Evolutionary conservation across 2,329 filamentous ascomycete species (phyloP).

Genomic region (Calonectria pseudoreteaudii): DNA sequence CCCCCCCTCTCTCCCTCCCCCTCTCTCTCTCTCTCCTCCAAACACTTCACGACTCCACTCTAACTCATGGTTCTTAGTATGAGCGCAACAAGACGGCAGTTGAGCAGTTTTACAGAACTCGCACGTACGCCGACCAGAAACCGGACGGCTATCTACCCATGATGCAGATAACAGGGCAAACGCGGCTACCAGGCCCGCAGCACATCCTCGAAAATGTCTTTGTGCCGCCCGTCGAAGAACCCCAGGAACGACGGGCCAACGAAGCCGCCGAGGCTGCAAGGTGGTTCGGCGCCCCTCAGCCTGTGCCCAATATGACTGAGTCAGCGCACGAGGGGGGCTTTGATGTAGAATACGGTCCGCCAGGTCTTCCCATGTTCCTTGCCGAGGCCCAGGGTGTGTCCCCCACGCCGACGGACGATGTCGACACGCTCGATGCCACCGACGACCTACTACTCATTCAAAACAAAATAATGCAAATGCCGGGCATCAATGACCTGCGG

Average conservation of each 20-base stretch:
- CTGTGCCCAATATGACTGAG: slow-evolving; percentile 5
- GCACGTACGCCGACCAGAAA: slow-evolving; percentile 41
- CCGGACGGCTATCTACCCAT: slow-evolving; percentile 20
- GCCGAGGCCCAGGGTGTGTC: slow-evolving; percentile 40
- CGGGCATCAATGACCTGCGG: slow-evolving; percentile 32
- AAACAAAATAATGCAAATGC: slow-evolving; percentile 29
- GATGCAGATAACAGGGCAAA: slow-evolving; percentile 26
- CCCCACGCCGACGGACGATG: slow-evolving; percentile 28
- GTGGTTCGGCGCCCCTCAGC: slow-evolving; percentile 28
- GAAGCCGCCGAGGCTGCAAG: slow-evolving; percentile 38
- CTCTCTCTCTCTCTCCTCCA: no score
- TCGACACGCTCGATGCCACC: slow-evolving; percentile 37
- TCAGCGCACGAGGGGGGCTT: slow-evolving; percentile 24
- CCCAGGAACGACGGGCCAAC: slow-evolving; percentile 26
- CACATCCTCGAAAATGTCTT: slow-evolving; percentile 43
- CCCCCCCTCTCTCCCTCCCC: background rate
- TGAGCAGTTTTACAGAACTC: slow-evolving; percentile 47
- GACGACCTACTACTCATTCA: slow-evolving; percentile 37
- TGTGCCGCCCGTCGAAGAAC: slow-evolving; percentile 35
- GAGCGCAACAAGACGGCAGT: slow-evolving; percentile 45
- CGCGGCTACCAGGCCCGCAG: slow-evolving; percentile 40
- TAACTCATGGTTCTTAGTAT: slow-evolving; percentile 34
- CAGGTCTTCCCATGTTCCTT: slow-evolving; percentile 43
- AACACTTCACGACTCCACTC: background rate
- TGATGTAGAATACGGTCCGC: slow-evolving; percentile 37